phyloP scores from a whole-genome alignment of 2,329 filamentous ascomycete genomes.

The Parafenestella ontariensis region DNA sequence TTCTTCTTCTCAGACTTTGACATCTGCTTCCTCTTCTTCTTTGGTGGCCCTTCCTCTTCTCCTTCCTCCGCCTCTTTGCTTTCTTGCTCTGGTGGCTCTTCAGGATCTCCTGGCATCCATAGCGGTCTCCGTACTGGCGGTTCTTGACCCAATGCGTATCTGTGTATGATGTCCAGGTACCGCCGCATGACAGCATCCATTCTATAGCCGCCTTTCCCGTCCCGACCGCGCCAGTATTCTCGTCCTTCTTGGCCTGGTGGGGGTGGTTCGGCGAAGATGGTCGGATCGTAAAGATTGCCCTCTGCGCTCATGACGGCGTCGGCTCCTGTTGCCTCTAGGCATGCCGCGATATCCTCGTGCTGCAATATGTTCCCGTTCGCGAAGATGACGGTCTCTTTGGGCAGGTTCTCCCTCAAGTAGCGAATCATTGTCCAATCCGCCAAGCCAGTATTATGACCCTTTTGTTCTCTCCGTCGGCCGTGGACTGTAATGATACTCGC shows the following conservation, averaged over 20 bases:
- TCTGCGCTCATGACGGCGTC: constrained; percentile 97
- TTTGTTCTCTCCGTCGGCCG: constrained; percentile 86
- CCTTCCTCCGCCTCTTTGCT: constrained; percentile 16
- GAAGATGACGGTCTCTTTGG: constrained; percentile 88
- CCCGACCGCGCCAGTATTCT: constrained; percentile 84
- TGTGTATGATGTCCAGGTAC: constrained; percentile 90
- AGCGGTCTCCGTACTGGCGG: constrained; percentile 74
- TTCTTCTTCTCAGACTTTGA: constrained; percentile 56
- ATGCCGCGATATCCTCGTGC: constrained; percentile 76
- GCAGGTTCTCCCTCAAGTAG: constrained; percentile 82
- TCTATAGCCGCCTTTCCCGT: constrained; percentile 83
- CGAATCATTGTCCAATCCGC: constrained; percentile 90
- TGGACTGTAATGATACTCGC: constrained; percentile 95
- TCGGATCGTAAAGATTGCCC: constrained; percentile 90
- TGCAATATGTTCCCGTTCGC: constrained; percentile 95
- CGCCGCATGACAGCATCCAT: constrained; percentile 86
- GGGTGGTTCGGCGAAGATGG: constrained; percentile 78
- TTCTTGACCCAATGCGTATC: constrained; percentile 71
- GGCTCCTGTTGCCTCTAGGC: constrained; percentile 81
- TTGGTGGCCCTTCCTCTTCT: constrained; percentile 42
- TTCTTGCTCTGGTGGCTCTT: constrained; percentile 47
- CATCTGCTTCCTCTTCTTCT: constrained; percentile 45
- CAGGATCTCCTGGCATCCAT: constrained; percentile 68
- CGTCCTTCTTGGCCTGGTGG: constrained; percentile 67
- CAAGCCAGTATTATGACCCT: constrained; percentile 91